A percentile compares a stretch with the other conserved stretches of the same genome.
Evolutionary conservation across 1,139 yeast genomes (phyloP).

Genomic region (Blastobotrys buckinghamii): DNA sequence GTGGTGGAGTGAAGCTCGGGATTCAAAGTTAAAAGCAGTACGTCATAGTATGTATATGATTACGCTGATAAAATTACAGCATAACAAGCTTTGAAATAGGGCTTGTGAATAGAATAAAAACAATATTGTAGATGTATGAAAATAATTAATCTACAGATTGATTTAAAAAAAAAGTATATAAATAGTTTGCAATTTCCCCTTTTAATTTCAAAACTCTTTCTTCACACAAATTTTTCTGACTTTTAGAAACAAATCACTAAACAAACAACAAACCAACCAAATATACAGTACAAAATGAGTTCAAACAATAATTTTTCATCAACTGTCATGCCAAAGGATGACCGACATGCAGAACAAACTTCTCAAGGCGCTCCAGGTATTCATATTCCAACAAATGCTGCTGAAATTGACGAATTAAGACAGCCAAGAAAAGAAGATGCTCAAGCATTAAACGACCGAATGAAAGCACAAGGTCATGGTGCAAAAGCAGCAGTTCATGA

Average conservation of each 20-base stretch:
- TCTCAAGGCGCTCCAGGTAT: conserved; percentile 27
- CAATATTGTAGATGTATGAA: too few relatives aligned
- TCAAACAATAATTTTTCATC: conserved; percentile 17
- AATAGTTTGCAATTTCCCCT: too few relatives aligned
- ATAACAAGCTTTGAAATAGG: too few relatives aligned
- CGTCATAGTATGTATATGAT: too few relatives aligned
- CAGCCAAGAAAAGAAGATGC: conserved; percentile 30
- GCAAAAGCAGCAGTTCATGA: conserved; percentile 15
- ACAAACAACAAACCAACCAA: not conserved
- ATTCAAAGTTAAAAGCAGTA: too few relatives aligned
- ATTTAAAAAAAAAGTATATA: too few relatives aligned
- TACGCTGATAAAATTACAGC: too few relatives aligned
- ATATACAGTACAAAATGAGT: not conserved
- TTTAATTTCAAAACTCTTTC: too few relatives aligned
- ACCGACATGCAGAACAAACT: conserved; percentile 14
- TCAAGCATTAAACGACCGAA: conserved; percentile 27
- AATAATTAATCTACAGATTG: too few relatives aligned
- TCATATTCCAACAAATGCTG: conserved; percentile 26
- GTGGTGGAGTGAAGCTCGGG: too few relatives aligned
- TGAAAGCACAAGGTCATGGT: conserved; percentile 12
- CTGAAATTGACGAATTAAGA: conserved; percentile 25
- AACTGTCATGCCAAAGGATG: conserved; percentile 29
- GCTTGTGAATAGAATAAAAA: too few relatives aligned
- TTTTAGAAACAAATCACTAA: not conserved
- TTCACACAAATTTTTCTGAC: too few relatives aligned